Base-by-base conservation (phyloP, 202 grass and related monocot species). In the Cymbopogon flexuosus region DNA sequence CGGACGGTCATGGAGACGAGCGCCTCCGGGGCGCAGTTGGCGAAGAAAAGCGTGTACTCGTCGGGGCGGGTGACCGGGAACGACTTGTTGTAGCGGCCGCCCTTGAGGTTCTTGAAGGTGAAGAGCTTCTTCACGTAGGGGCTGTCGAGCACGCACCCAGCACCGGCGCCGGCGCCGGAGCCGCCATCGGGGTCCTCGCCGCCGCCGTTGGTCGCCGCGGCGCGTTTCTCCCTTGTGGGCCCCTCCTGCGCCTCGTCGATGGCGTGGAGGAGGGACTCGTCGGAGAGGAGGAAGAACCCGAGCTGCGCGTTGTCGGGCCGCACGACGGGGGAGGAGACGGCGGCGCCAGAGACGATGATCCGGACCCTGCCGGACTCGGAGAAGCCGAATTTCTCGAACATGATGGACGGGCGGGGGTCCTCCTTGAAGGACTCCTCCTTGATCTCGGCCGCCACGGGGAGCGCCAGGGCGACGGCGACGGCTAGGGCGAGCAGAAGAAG, bases 321-420 rank as follows among this genome's bases (percentile, higher is more conserved):
- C 21, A 69, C 79, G 58, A 84, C 54, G 8, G 93, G 75, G 49
- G 90, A 90, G 43, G 93, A 89, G 54, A 87, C 70, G 16, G 78
- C 76, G 65, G 81, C 90, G 62, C 83, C 72, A 5, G 86, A 58
- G 41, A 97, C 16, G 29, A 83, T 8, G 81, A 97, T 83, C n/a
- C 76, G 37, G 37, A 97, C 89, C 16, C 70, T 41, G 15, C 90
- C 93, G 3, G 65, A 46, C 59, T 77, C 37, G 60, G 87, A 89
- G 88, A 97, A 97, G 6, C 93, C 93, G 79, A 97, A 97, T 51
- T 97, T 97, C 81, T 97, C 93, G 90, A 97, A 97, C 70, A 93
- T 89, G 86, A 97, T 97, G 13, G 85, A 49, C 13, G 79, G 7
- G 43, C 93, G 88, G 59, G 78, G 79, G 81, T 97, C 93, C 78